A percentile compares a stretch with the other conserved stretches of the same genome.
These are phyloP conservation scores for Chaetothyriales sp. DNA, from an alignment of 2,329 filamentous ascomycete species.

Conservation along the genomic window DNA sequence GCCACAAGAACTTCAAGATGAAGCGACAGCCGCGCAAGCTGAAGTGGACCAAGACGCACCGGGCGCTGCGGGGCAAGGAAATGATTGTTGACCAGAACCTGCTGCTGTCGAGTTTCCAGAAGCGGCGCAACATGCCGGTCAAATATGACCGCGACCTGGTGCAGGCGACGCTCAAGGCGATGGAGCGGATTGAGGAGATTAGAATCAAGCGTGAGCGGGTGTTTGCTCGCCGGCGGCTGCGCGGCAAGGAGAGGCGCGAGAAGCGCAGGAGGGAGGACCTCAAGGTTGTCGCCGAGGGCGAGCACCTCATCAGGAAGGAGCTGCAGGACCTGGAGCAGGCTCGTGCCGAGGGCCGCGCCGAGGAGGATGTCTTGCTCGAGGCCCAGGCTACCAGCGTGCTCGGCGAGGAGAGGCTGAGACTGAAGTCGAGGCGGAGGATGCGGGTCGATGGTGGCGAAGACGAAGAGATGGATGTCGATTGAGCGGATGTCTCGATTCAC, in stretches of 20 bases:
- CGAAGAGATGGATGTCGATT: conserved; percentile 35
- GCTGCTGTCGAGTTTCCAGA: conserved; percentile 55
- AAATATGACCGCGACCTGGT: conserved; percentile 93
- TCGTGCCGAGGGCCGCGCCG: conserved; percentile 19
- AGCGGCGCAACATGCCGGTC: conserved; percentile 82
- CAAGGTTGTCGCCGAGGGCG: conserved; percentile 80
- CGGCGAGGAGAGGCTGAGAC: conserved; percentile 27
- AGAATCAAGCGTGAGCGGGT: conserved; percentile 66
- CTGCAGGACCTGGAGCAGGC: conserved; percentile 43
- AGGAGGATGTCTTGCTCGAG: conserved; percentile 17
- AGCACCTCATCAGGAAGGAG: conserved; percentile 72
- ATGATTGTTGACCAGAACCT: conserved; percentile 91
- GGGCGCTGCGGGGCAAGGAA: conserved; percentile 66
- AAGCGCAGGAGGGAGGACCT: conserved; percentile 63
- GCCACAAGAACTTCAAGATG: conserved; percentile 80
- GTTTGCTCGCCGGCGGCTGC: conserved; percentile 90
- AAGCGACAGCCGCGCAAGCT: conserved; percentile 95
- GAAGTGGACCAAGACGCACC: conserved; percentile 92
- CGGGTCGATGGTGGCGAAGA: conserved; percentile 31
- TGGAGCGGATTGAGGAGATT: conserved; percentile 82
- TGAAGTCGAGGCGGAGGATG: conserved; percentile 30
- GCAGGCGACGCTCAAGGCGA: conserved; percentile 73
- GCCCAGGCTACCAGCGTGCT: conserved; percentile 24
- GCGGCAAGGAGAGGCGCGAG: conserved; percentile 59
- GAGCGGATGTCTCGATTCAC: conserved; percentile 6